phyloP scores from a whole-genome alignment of 192 early-diverging fungal species.

The Phycomyces nitens region DNA sequence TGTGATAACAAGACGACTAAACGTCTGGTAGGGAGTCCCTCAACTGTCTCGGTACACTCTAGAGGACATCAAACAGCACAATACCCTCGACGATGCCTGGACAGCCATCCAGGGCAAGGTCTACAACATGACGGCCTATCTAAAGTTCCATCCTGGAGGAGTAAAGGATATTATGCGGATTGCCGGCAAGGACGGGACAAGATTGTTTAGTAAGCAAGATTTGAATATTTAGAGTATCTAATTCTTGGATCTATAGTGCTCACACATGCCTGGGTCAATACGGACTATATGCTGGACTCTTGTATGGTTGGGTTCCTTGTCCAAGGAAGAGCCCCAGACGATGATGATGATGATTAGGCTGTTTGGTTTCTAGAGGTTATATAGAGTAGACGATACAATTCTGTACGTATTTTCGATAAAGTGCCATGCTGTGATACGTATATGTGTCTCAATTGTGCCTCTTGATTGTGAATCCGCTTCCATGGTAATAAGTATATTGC shows the following conservation, averaged over 20 bases:
- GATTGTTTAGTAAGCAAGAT: conserved; percentile 67
- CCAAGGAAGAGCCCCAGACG: no score
- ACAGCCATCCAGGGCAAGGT: conserved; percentile 86
- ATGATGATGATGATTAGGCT: no score
- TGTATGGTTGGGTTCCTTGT: conserved; percentile 70
- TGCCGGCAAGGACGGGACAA: conserved; percentile 93
- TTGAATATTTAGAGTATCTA: background rate
- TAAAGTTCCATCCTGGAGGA: conserved; percentile 92
- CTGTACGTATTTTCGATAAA: no score
- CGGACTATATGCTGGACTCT: conserved; percentile 79
- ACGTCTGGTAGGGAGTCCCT: conserved; percentile 58
- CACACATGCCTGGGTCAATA: conserved; percentile 95
- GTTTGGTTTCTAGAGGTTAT: no score
- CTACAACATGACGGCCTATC: conserved; percentile 87
- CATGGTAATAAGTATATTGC: no score
- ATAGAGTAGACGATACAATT: no score
- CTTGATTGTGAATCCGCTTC: no score
- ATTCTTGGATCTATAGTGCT: conserved; percentile 43
- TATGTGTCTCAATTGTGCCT: no score
- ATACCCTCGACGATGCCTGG: conserved; percentile 79
- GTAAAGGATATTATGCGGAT: conserved; percentile 68
- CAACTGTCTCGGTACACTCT: conserved; percentile 61
- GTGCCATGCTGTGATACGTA: no score
- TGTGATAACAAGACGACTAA: background rate
- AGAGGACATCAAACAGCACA: conserved; percentile 74